Evolutionary conservation across 164 flowering plant genomes (phyloP).

Genomic region (Nymphaea thermarum): DNA sequence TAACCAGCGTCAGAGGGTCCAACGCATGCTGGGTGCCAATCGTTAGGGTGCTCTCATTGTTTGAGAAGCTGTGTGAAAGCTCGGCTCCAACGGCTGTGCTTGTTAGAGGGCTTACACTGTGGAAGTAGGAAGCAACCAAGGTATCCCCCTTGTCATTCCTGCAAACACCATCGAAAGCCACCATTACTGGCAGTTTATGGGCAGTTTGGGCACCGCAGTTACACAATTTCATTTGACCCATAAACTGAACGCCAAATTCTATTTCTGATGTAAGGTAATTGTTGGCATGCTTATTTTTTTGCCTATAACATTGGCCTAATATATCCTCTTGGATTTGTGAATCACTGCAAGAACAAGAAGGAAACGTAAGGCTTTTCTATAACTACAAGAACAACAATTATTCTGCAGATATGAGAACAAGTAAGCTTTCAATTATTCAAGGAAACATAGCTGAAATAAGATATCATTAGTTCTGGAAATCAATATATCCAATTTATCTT

Average conservation of each 20-base stretch:
- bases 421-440: too few relatives aligned
- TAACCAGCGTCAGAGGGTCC: constrained; percentile 41
- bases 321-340: constrained; percentile 41
- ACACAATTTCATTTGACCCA: too few relatives aligned
- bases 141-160: constrained; percentile 53
- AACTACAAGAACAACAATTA: neutral
- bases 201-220: too few relatives aligned
- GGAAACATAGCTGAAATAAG: too few relatives aligned
- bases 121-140: constrained; percentile 44
- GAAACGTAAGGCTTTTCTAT: neutral
- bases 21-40: constrained; percentile 46
- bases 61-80: constrained; percentile 32
- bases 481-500: too few relatives aligned
- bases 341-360: neutral
- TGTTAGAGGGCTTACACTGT: constrained; percentile 27
- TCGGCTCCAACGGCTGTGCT: constrained; percentile 55
- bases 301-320: constrained; percentile 53
- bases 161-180: constrained; percentile 5
- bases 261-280: too few relatives aligned
- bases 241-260: too few relatives aligned
- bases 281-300: constrained; percentile 49
- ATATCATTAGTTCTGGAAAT: too few relatives aligned
- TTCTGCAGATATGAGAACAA: too few relatives aligned
- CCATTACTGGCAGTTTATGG: too few relatives aligned
- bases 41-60: constrained; percentile 33